Percentiles rank a stretch among this genome's conserved stretches.
Conservation (phyloP, 306 rosid species). For the Castanea crenata region DNA sequence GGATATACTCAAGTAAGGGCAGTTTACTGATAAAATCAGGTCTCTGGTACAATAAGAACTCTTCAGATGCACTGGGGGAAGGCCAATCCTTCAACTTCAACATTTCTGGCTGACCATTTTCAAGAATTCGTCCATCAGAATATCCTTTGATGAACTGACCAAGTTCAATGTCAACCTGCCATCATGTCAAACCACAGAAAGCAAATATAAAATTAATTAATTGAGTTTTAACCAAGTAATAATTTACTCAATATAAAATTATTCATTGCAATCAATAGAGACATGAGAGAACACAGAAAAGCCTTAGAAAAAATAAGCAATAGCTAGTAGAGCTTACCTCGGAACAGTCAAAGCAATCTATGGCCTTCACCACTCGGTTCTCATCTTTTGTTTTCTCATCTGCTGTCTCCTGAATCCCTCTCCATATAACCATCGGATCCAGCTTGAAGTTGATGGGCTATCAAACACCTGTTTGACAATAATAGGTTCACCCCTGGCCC, state of each 20-base stretch:
- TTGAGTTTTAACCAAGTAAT: constrained; percentile 15
- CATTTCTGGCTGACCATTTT: constrained; percentile 74
- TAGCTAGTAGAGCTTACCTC: constrained; percentile 56
- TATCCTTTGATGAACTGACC: constrained; percentile 78
- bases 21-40: constrained; percentile 94
- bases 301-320: background rate
- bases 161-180: constrained; percentile 79
- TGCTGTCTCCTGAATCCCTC: constrained; percentile 69
- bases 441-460: constrained; percentile 65
- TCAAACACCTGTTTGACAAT: constrained; percentile 82
- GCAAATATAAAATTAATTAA: constrained; percentile 3
- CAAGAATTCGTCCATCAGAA: constrained; percentile 55
- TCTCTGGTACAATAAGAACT: constrained; percentile 88
- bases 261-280: constrained; percentile 7
- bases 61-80: constrained; percentile 92
- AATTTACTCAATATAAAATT: constrained; percentile 11
- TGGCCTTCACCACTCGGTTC: constrained; percentile 71
- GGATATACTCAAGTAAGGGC: constrained; percentile 93
- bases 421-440: constrained; percentile 88
- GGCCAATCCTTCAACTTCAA: constrained; percentile 96
- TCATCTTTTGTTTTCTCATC: constrained; percentile 72
- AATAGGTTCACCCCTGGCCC: constrained; percentile 81
- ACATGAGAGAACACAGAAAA: constrained; percentile 16
- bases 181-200: constrained; percentile 29
- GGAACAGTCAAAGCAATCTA: constrained; percentile 74